These are phyloP conservation scores for Carex scoparia DNA, from an alignment of 176 grass and related monocot species.

Conservation along the genomic window DNA sequence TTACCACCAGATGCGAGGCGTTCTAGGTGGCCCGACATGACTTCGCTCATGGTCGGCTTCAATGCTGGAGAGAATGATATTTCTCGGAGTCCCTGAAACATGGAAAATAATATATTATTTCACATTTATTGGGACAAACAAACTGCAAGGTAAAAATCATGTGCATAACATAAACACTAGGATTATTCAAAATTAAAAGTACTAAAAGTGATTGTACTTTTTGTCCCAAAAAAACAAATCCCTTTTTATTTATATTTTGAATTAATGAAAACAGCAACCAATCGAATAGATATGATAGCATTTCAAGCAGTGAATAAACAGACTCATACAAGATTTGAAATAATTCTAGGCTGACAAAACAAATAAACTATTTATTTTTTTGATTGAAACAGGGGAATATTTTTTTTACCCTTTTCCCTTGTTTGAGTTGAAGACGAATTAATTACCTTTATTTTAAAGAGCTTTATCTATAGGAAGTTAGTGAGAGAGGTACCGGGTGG, in stretches of 20 bases:
- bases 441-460: slow-evolving; percentile 9
- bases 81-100: slow-evolving; percentile 12
- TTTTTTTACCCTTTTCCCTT: not conserved
- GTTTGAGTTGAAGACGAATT: not conserved
- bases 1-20: slow-evolving; percentile 11
- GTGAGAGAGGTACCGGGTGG: not conserved
- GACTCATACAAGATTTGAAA: not conserved
- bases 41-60: slow-evolving; percentile 17
- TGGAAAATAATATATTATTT: not conserved
- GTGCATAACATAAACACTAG: not conserved
- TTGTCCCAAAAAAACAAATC: not conserved
- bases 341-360: not conserved
- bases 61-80: not conserved
- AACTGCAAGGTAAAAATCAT: not conserved
- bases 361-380: not conserved
- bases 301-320: not conserved
- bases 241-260: not conserved
- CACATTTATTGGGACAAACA: not conserved
- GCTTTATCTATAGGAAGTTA: not conserved
- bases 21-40: slow-evolving; percentile 24
- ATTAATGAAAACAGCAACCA: not conserved
- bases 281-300: not conserved
- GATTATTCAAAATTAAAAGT: not conserved
- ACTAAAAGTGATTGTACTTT: not conserved
- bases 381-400: not conserved